These are phyloP conservation scores for Pyrus bretschneideri DNA, from an alignment of 306 rosid species.

Conservation along the genomic window DNA sequence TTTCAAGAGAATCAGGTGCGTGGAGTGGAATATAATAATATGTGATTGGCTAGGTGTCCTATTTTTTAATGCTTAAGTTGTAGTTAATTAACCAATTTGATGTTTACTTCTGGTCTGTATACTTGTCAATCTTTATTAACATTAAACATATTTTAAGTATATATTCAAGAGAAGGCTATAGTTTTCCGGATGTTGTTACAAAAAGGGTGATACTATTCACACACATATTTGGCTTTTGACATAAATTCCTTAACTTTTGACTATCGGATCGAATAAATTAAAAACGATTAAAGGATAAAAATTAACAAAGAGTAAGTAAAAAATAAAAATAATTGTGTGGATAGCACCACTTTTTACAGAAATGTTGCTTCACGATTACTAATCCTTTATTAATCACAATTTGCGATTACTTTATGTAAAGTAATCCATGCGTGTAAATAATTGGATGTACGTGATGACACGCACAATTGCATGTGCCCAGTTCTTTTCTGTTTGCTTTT, in stretches of 20 bases:
- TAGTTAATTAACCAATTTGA: neutral
- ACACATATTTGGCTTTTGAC: fast-evolving
- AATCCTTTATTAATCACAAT: neutral
- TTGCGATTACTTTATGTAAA: neutral
- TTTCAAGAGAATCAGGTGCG: neutral
- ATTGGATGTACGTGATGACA: neutral
- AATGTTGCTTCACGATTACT: neutral
- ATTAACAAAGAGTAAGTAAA: fast-evolving
- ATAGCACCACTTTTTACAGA: too few species aligned
- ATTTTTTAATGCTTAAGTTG: too few species aligned
- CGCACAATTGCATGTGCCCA: neutral
- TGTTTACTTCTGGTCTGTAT: conserved; percentile 6
- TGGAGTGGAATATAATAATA: neutral
- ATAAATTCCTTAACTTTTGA: fast-evolving
- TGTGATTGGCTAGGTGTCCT: neutral
- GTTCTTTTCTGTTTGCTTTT: neutral
- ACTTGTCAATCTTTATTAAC: neutral
- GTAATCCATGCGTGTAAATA: neutral
- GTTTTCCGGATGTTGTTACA: neutral
- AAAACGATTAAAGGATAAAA: too few species aligned
- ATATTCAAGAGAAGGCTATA: neutral
- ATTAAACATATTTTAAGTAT: too few species aligned
- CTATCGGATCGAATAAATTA: too few species aligned
- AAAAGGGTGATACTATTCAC: too few species aligned
- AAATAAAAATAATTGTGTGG: too few species aligned